Base-by-base conservation (phyloP, 495 filamentous ascomycete species). In the Peziza echinospora region DNA sequence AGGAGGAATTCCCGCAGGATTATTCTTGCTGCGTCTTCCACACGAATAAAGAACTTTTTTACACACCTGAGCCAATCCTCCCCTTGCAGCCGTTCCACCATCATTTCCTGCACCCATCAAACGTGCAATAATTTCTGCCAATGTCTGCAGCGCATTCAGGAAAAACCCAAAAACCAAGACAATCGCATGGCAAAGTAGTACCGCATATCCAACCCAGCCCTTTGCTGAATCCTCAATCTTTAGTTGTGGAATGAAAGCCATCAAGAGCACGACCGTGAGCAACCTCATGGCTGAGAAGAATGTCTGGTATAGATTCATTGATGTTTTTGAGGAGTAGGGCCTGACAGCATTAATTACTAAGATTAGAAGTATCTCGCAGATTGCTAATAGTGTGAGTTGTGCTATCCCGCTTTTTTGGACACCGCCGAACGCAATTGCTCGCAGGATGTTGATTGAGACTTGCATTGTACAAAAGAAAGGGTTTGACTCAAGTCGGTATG, bases 281-380 rank as follows among this genome's bases (percentile, higher is more conserved):
- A 94, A 75, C 17, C 89, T 75, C 13, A 92, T 64, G 10, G 73
- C 64, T 2, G 84, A 72, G 59, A 93, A 93, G 45, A 84, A 73
- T 19, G 78, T 78, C 52, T 97, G 87, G 54, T 91, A 93, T 4
- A 80, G 69, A 57, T 94, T 96, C 91, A 96, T 97, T n/a, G 85
- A 93, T 0, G 91, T 96, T 26, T 83, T 76, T 19, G 77, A 73
- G 41, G 86, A 76, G 57, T 87, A 97, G 10, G 89, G 89, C 17
- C 83, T 74, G 62, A 94, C 91, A 5, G 83, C 84, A 48, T 89
- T 73, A 2, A 96, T 64, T 0, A 85, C 85, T 24, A 94, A 64
- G n/a, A 93, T 74, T 21, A 82, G 75, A 34, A 93, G 79, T 25
- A 96, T 77, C 64, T 97, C 89, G 58, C 86, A 96, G 26, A 93